Conservation (phyloP, 2,329 filamentous ascomycete species). For the Penicillium digitatum region DNA sequence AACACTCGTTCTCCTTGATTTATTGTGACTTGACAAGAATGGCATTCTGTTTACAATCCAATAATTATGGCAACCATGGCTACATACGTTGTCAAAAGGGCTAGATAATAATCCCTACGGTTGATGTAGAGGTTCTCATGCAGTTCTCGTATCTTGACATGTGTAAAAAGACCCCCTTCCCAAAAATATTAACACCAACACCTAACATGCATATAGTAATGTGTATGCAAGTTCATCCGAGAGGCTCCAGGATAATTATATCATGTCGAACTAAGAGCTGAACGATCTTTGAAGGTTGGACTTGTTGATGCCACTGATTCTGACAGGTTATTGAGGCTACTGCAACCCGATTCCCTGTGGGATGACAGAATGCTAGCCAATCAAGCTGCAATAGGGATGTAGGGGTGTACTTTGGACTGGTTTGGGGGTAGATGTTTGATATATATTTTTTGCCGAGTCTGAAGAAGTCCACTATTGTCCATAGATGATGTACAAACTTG, state of each 20-base stretch:
- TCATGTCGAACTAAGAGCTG: not conserved
- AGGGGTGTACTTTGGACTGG: not conserved
- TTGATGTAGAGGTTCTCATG: not conserved
- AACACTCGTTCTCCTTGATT: too few species aligned
- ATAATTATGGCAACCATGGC: not conserved
- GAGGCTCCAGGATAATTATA: not conserved
- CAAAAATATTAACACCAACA: too few species aligned
- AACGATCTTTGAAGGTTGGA: not conserved
- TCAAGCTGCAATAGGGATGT: too few species aligned
- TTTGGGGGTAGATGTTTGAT: not conserved
- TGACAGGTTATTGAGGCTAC: not conserved
- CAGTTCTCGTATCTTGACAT: not conserved
- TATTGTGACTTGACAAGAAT: not conserved
- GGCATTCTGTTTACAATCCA: not conserved
- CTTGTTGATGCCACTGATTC: not conserved
- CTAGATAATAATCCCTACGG: not conserved
- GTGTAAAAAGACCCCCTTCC: not conserved
- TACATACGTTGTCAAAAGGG: not conserved
- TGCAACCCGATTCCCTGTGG: not conserved
- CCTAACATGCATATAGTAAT: not conserved
- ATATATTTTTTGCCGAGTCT: conserved; percentile 2
- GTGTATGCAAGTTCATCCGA: not conserved
- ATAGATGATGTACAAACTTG: not conserved
- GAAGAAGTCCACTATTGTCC: not conserved
- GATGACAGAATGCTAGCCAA: not conserved